A percentile compares a stretch with the other conserved stretches of the same genome.
These are phyloP conservation scores for Gilbertella persicaria DNA, from an alignment of 371 early-diverging fungal genomes.

Conservation along the genomic window DNA sequence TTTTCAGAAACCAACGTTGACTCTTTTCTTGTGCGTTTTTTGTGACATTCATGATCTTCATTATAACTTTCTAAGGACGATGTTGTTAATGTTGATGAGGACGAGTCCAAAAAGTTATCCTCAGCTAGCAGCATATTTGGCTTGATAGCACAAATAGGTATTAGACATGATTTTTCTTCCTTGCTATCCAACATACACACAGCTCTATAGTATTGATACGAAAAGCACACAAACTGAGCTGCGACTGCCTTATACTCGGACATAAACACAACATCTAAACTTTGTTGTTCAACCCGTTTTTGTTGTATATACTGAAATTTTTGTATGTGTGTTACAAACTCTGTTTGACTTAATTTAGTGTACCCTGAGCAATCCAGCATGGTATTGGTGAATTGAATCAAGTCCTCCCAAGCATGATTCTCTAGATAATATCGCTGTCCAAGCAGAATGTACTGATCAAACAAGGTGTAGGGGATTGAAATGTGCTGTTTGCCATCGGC, in stretches of 20 bases:
- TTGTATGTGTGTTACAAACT: too few species aligned
- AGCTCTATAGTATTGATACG: slow-evolving; percentile 41
- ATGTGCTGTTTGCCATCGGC: slow-evolving; percentile 47
- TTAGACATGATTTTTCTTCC: slow-evolving; percentile 40
- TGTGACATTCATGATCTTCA: background rate
- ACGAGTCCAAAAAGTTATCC: too few species aligned
- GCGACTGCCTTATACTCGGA: slow-evolving; percentile 44
- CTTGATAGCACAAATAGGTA: slow-evolving; percentile 46
- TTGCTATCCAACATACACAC: slow-evolving; percentile 36
- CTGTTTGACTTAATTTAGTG: too few species aligned
- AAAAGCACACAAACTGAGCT: slow-evolving; percentile 41
- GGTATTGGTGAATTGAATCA: slow-evolving; percentile 36
- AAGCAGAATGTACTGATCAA: slow-evolving; percentile 43
- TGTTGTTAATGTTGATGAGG: too few species aligned
- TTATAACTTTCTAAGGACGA: too few species aligned
- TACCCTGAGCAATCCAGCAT: slow-evolving; percentile 45
- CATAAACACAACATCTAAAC: slow-evolving; percentile 34
- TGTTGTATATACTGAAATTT: too few species aligned
- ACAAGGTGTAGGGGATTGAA: slow-evolving; percentile 37
- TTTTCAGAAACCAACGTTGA: slow-evolving; percentile 15
- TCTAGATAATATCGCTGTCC: slow-evolving; percentile 48
- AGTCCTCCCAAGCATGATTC: slow-evolving; percentile 36
- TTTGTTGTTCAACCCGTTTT: background rate
- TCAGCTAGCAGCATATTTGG: slow-evolving; percentile 16
- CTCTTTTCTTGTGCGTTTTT: background rate